phyloP scores from a whole-genome alignment of 768 basidiomycete genomes.

The Amanita pallidorosea region DNA sequence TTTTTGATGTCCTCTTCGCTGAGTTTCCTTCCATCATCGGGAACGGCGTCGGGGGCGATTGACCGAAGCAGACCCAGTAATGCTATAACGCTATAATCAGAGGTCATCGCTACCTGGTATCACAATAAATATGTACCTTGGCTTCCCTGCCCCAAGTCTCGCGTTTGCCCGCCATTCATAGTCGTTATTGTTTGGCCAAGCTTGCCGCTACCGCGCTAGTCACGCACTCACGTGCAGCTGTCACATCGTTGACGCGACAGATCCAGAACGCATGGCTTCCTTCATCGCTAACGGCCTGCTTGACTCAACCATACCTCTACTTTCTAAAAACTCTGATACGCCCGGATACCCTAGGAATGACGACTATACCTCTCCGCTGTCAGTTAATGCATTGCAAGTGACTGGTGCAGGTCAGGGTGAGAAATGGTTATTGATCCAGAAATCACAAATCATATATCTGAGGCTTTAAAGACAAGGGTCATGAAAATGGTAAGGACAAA shows the following conservation, averaged over 20 bases:
- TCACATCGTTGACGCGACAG: not conserved
- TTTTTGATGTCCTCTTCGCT: slow-evolving; percentile 38
- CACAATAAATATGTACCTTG: slow-evolving; percentile 14
- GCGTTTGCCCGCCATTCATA: slow-evolving; percentile 8
- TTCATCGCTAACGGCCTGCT: slow-evolving; percentile 20
- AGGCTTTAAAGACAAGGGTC: not conserved
- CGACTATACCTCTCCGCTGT: too few species aligned
- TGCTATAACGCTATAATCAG: slow-evolving; percentile 16
- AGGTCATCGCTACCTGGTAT: not conserved
- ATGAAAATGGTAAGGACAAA: not conserved
- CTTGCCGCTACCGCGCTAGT: not conserved
- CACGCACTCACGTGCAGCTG: slow-evolving; percentile 1
- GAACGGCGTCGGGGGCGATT: slow-evolving; percentile 20
- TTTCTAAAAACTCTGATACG: not conserved
- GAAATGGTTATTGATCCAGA: not conserved
- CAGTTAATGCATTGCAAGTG: too few species aligned
- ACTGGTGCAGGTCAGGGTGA: not conserved
- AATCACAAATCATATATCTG: not conserved
- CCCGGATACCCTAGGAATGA: not conserved
- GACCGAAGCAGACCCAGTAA: slow-evolving; percentile 30
- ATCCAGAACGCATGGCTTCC: slow-evolving; percentile 10
- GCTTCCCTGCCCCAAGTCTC: slow-evolving; percentile 18
- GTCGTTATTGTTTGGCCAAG: slow-evolving; percentile 1
- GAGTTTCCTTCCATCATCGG: slow-evolving; percentile 18
- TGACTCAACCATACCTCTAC: slow-evolving; percentile 6